phyloP scores from a whole-genome alignment of 495 filamentous ascomycete species.

The Apodospora peruviana region DNA sequence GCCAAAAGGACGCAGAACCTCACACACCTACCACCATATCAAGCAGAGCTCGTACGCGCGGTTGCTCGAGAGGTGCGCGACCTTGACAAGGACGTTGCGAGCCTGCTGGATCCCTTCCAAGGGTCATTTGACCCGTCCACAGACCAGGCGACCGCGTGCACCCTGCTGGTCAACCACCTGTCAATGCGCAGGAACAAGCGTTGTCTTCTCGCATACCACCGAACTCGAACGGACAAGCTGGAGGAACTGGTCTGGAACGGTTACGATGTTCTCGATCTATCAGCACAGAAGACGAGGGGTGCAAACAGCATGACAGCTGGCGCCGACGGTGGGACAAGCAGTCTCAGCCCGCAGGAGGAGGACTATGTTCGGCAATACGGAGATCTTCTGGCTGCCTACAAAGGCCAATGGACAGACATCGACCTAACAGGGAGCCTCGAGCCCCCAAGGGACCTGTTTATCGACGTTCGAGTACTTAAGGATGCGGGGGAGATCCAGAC shows the following conservation, averaged over 20 bases:
- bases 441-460: constrained; percentile 91
- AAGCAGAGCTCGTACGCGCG: constrained; percentile 83
- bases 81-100: constrained; percentile 81
- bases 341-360: constrained; percentile 93
- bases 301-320: constrained; percentile 24
- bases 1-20: constrained; percentile 93
- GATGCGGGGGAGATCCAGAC: constrained; percentile 99
- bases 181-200: constrained; percentile 96
- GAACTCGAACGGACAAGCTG: constrained; percentile 80
- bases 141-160: constrained; percentile 79
- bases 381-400: constrained; percentile 91
- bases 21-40: constrained; percentile 82
- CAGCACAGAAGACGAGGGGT: constrained; percentile 32
- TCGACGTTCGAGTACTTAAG: constrained; percentile 93
- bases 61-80: constrained; percentile 91
- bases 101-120: constrained; percentile 74
- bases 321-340: constrained; percentile 52
- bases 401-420: constrained; percentile 98
- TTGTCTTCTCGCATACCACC: constrained; percentile 91
- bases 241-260: constrained; percentile 94
- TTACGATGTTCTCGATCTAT: constrained; percentile 60
- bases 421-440: constrained; percentile 94
- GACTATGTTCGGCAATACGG: constrained; percentile 90
- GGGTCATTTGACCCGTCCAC: constrained; percentile 79
- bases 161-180: constrained; percentile 86